Conservation (phyloP, 1,139 yeast genomes). For the Lodderomyces beijingensis region DNA sequence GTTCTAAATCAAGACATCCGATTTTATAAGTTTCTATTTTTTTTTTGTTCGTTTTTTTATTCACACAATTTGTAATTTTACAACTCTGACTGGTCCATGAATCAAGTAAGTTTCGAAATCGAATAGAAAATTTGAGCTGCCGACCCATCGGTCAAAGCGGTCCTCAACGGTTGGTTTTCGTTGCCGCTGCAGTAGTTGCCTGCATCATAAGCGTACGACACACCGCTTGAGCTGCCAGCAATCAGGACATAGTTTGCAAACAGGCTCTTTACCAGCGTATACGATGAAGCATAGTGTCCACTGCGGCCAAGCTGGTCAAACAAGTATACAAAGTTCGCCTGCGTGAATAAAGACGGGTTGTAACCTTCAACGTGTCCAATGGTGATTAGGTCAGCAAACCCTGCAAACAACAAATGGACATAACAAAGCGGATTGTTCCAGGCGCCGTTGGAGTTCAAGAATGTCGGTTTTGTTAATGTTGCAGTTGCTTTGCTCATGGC, state of each 20-base stretch:
- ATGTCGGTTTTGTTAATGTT: constrained; percentile 15
- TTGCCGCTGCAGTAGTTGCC: constrained; percentile 15
- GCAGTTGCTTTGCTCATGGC: constrained; percentile 10
- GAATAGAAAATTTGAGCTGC: constrained; percentile 24
- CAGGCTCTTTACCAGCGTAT: constrained; percentile 9
- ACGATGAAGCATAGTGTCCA: constrained; percentile 10
- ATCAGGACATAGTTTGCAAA: constrained; percentile 11
- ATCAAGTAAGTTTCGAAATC: no score
- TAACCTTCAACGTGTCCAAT: constrained; percentile 12
- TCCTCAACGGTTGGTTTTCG: constrained; percentile 12
- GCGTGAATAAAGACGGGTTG: constrained; percentile 17
- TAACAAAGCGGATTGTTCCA: constrained; percentile 26
- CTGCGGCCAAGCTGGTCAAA: constrained; percentile 20
- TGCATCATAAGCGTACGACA: constrained; percentile 4
- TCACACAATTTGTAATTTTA: no score
- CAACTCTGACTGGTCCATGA: no score
- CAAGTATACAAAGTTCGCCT: constrained; percentile 19
- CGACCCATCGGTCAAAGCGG: constrained; percentile 22
- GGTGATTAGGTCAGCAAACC: constrained; percentile 20
- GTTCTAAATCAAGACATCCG: no score
- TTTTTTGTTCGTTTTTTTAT: no score
- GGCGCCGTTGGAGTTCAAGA: constrained; percentile 21
- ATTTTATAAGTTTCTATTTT: no score
- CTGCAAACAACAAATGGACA: constrained; percentile 22
- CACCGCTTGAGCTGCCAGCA: constrained; percentile 4